Percentiles rank a stretch among this genome's conserved stretches.
Conservation (phyloP, 1,284 basidiomycete genomes). For the Austropuccinia psidii region DNA sequence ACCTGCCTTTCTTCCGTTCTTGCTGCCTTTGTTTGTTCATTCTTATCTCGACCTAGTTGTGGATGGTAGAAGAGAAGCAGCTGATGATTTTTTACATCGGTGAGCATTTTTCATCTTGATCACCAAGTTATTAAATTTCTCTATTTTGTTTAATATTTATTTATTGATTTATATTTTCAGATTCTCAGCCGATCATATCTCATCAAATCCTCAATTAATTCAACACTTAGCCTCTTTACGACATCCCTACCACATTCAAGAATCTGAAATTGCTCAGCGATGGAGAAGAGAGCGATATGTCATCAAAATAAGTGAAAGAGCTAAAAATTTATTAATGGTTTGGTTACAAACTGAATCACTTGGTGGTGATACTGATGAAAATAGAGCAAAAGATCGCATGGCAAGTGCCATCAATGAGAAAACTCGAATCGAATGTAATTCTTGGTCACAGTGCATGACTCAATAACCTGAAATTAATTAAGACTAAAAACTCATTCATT, state of each 20-base stretch:
- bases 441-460: not conserved
- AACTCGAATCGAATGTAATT: conserved; percentile 75
- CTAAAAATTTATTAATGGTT: conserved; percentile 82
- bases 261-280: conserved; percentile 64
- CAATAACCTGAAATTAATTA: not conserved
- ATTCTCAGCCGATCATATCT: conserved; percentile 41
- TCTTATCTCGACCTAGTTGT: conserved; percentile 92
- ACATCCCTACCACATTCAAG: conserved; percentile 67
- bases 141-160: not conserved
- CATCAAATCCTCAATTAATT: conserved; percentile 62
- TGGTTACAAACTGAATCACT: conserved; percentile 88
- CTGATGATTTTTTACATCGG: conserved; percentile 54
- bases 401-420: conserved; percentile 71
- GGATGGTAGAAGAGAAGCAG: conserved; percentile 74
- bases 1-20: conserved; percentile 81
- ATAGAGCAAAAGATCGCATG: conserved; percentile 62
- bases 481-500: not conserved
- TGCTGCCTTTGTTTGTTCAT: conserved; percentile 94
- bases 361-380: conserved; percentile 66
- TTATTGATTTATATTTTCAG: conserved; percentile 26
- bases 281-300: conserved; percentile 86
- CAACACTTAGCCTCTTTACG: conserved; percentile 74
- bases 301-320: conserved; percentile 80
- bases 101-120: conserved; percentile 23
- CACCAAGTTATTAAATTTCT: not conserved